Evolutionary conservation across 2,329 filamentous ascomycete genomes (phyloP).

Genomic region (Incumbomyces delicatus): DNA sequence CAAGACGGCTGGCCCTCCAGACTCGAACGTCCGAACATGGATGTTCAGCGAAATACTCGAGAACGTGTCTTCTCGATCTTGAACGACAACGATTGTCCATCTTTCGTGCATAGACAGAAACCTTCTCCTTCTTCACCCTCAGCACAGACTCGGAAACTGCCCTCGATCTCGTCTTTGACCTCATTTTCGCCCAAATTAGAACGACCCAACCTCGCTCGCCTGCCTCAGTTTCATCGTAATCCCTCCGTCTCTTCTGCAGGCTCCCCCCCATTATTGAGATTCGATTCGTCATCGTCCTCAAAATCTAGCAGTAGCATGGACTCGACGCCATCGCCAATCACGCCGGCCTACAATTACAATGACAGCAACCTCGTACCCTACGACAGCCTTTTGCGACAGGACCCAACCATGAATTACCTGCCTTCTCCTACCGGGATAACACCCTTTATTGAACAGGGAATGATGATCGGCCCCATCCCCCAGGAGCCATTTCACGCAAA

Average conservation of each 20-base stretch:
- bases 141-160: constrained; percentile 3
- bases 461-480: constrained; percentile 14
- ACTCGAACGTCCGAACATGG: constrained; percentile 21
- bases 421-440: constrained; percentile 20
- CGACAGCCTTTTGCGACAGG: constrained; percentile 19
- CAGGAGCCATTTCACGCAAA: constrained; percentile 7
- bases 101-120: constrained; percentile 33
- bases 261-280: constrained; percentile 17
- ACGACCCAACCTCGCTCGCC: constrained; percentile 15
- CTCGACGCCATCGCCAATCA: constrained; percentile 21
- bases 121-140: constrained; percentile 14
- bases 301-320: constrained; percentile 21
- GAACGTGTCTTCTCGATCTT: constrained; percentile 31
- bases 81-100: constrained; percentile 39
- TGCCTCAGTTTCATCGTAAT: constrained; percentile 14
- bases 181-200: constrained; percentile 12
- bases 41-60: constrained; percentile 20
- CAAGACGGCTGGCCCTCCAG: constrained; percentile 16
- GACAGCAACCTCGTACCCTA: constrained; percentile 16
- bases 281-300: constrained; percentile 16
- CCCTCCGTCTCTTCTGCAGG: constrained; percentile 19
- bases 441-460: constrained; percentile 19
- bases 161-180: constrained; percentile 7
- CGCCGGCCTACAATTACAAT: constrained; percentile 18
- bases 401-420: constrained; percentile 14